Base-by-base conservation (phyloP, 345 rosid genomes). In the Cochlearia excelsa region DNA sequence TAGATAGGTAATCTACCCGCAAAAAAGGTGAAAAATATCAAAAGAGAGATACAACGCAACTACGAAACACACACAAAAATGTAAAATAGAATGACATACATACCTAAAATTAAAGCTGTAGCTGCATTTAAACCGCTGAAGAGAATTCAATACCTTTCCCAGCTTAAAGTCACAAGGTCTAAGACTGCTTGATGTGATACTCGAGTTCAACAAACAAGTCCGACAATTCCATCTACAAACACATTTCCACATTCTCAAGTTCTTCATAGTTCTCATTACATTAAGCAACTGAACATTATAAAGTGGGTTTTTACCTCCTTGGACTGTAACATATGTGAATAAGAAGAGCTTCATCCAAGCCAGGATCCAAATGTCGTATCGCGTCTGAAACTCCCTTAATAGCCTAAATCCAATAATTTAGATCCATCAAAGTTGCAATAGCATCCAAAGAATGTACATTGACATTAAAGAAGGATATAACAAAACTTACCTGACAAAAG, bases 121-220 rank as follows among this genome's bases (percentile, higher is more conserved):
- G 26, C 65, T 78, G 81, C 95, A 86, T 79, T 60, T 88, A 73
- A 84, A 86, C 23, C 53, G 78, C 66, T 77, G 95, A 65, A 92
- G 74, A 54, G 90, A 82, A 77, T 56, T 81, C 34, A 88, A 73
- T 33, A 86, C 97, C 66, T 54, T 83, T 63, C 97, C 97, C 77
- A 80, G 74, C 75, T 83, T 92, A 65, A 92, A 82, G 76, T 92
- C 97, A 83, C 98, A 86, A 64, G 93, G 96, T 38, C 87, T 71
- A 54, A 86, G 71, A 66, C 75, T 81, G 70, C 80, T 84, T 61
- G 95, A 80, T 3, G 86, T 82, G 47, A 88, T 81, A 67, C 76
- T 92, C 58, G 95, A 79, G 41, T 70, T 71, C 57, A 83, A 3
- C 7, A 59, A 41, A 77, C 83, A 88, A 72, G 73, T 81, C 46